phyloP scores from a whole-genome alignment of 2,329 filamentous ascomycete species.

The Amylocarpus encephaloides region DNA sequence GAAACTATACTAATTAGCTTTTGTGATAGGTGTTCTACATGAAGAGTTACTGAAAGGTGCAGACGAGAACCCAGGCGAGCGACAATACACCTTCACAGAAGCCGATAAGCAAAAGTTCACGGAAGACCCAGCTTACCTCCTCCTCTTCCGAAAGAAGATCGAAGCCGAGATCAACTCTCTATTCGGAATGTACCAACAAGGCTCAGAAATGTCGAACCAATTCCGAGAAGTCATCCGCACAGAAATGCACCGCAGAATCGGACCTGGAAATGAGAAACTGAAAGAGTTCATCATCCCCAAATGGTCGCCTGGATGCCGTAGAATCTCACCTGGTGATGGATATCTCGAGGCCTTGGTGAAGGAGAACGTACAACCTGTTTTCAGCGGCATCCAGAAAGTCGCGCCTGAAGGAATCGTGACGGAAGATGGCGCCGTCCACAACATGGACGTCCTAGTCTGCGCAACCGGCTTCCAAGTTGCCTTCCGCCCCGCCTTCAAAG shows the following conservation, averaged over 20 bases:
- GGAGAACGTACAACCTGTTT: slow-evolving; percentile 39
- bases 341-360: slow-evolving; percentile 38
- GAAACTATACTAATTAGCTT: background rate
- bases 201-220: slow-evolving; percentile 35
- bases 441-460: slow-evolving; percentile 34
- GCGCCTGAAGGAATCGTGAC: slow-evolving; percentile 40
- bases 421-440: slow-evolving; percentile 32
- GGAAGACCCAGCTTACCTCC: slow-evolving; percentile 36
- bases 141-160: slow-evolving; percentile 38
- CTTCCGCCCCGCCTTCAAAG: slow-evolving; percentile 26
- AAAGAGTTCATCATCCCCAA: slow-evolving; percentile 37
- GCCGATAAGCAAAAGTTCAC: slow-evolving; percentile 36
- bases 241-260: slow-evolving; percentile 39
- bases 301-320: slow-evolving; percentile 39
- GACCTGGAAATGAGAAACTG: slow-evolving; percentile 36
- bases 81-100: slow-evolving; percentile 34
- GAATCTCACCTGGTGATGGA: slow-evolving; percentile 36
- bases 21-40: slow-evolving; percentile 10
- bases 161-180: slow-evolving; percentile 38
- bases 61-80: slow-evolving; percentile 30
- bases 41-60: slow-evolving; percentile 16
- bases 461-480: slow-evolving; percentile 32
- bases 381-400: slow-evolving; percentile 28
- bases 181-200: slow-evolving; percentile 39
- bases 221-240: slow-evolving; percentile 36